Evolutionary conservation across 306 rosid species (phyloP).

Genomic region (Vicia faba): DNA sequence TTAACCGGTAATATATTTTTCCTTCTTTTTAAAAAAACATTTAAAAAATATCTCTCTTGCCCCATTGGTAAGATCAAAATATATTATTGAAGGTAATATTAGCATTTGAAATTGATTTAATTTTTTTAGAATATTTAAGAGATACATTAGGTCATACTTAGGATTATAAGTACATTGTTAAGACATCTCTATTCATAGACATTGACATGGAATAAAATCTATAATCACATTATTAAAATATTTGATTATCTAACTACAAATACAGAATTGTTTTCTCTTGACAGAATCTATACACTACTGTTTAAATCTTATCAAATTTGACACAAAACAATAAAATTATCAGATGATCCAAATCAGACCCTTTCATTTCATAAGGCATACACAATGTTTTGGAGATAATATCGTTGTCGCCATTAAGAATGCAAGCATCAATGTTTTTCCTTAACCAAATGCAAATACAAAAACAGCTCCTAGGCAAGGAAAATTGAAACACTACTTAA

Average conservation of each 20-base stretch:
- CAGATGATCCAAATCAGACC: constrained; percentile 3
- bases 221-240: not conserved
- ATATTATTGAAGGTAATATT: too few relatives aligned
- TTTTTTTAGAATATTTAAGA: not conserved
- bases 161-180: too few relatives aligned
- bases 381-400: constrained; percentile 26
- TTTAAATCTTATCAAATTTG: not conserved
- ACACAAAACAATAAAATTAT: not conserved
- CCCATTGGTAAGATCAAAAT: too few relatives aligned
- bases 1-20: too few relatives aligned
- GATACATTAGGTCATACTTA: not conserved
- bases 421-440: constrained; percentile 4
- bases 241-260: not conserved
- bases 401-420: constrained; percentile 24
- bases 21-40: too few relatives aligned
- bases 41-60: too few relatives aligned
- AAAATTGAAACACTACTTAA: constrained; percentile 41
- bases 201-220: not conserved
- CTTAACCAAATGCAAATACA: constrained; percentile 34
- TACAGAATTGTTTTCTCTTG: not conserved
- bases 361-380: not conserved
- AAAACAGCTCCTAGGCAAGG: constrained; percentile 35
- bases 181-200: not conserved
- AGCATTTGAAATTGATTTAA: not conserved
- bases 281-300: not conserved